Conservation (phyloP, 2,329 filamentous ascomycete species). For the Ascochyta clinopodiicola region DNA sequence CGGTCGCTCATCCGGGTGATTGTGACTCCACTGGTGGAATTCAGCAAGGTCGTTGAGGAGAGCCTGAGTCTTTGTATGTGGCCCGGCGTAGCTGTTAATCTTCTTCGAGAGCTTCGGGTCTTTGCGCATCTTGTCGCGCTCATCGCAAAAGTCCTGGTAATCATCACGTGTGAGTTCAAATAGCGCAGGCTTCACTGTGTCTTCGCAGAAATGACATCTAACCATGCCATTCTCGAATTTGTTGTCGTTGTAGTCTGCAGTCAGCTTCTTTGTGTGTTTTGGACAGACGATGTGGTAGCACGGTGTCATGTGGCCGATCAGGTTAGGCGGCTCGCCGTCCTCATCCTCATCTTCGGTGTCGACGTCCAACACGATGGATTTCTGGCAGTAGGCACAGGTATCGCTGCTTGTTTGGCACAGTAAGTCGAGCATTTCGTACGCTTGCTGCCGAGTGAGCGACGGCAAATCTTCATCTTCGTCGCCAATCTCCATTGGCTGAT, state of each 20-base stretch:
- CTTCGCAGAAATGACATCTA: conserved; percentile 72
- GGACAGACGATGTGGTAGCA: conserved; percentile 88
- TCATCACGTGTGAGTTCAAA: conserved; percentile 71
- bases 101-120: conserved; percentile 64
- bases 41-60: conserved; percentile 76
- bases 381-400: conserved; percentile 67
- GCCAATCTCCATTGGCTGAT: conserved; percentile 88
- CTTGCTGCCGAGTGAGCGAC: conserved; percentile 71
- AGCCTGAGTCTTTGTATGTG: conserved; percentile 89
- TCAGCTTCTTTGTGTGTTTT: conserved; percentile 70
- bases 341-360: conserved; percentile 51
- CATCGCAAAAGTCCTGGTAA: conserved; percentile 57
- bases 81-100: conserved; percentile 75
- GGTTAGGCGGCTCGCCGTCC: conserved; percentile 60
- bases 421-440: conserved; percentile 83
- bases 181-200: conserved; percentile 67
- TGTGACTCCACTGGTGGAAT: conserved; percentile 67
- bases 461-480: conserved; percentile 71
- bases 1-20: conserved; percentile 69
- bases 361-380: conserved; percentile 48
- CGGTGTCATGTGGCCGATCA: conserved; percentile 80
- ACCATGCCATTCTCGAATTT: conserved; percentile 55
- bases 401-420: conserved; percentile 84
- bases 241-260: conserved; percentile 58
- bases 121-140: conserved; percentile 63